Conservation (phyloP, 805 yeast genomes). For the Yarrowia sp. region DNA sequence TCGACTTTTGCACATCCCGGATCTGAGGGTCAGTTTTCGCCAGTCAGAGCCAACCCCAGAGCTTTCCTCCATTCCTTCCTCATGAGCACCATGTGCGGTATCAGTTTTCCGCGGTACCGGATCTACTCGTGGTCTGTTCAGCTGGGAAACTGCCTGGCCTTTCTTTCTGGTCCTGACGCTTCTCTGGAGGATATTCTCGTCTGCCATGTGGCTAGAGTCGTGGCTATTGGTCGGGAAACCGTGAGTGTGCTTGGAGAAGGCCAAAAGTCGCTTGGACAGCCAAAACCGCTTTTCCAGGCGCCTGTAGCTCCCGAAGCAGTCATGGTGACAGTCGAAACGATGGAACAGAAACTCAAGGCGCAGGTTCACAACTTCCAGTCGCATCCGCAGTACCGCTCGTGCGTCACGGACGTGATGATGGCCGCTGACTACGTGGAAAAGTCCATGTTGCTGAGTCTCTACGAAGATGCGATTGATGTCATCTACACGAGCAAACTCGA, state of each 20-base stretch:
- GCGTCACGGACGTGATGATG: constrained; percentile 23
- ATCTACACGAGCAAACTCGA: neutral
- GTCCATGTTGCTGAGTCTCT: constrained; percentile 10
- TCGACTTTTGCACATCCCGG: constrained; percentile 32
- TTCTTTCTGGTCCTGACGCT: constrained; percentile 32
- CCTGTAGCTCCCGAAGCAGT: constrained; percentile 23
- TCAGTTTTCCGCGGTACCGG: constrained; percentile 25
- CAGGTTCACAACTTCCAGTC: constrained; percentile 17
- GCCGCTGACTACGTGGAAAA: constrained; percentile 29
- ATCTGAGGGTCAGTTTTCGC: constrained; percentile 26
- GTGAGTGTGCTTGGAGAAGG: constrained; percentile 23
- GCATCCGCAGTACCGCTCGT: constrained; percentile 29
- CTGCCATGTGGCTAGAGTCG: constrained; percentile 17
- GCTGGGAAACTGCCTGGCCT: constrained; percentile 35
- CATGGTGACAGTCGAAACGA: constrained; percentile 2
- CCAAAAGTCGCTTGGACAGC: constrained; percentile 29
- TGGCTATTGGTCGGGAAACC: constrained; percentile 8
- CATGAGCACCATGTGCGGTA: constrained; percentile 32
- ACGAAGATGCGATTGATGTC: constrained; percentile 22
- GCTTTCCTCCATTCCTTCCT: constrained; percentile 31
- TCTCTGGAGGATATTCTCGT: constrained; percentile 24
- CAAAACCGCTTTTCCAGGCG: constrained; percentile 15
- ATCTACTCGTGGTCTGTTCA: constrained; percentile 37
- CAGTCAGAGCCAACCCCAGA: constrained; percentile 21
- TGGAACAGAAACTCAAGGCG: constrained; percentile 19